Conservation (phyloP, 306 rosid species). For the Dryas drummondii region DNA sequence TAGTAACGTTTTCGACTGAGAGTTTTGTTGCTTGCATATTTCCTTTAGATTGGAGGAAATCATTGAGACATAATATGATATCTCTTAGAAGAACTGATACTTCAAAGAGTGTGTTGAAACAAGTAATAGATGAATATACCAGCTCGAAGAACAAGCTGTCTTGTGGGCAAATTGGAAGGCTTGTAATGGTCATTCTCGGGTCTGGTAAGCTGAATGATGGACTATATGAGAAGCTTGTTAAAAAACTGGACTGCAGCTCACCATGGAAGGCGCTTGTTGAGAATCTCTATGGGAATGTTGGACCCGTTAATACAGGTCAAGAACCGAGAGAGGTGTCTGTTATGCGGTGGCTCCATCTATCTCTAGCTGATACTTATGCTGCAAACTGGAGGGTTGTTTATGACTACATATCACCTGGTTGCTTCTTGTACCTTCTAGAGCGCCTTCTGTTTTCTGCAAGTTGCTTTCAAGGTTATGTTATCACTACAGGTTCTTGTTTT, state of each 20-base stretch:
- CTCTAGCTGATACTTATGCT: conserved; percentile 37
- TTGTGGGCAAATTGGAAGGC: conserved; percentile 52
- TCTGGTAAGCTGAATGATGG: conserved; percentile 26
- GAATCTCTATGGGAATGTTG: conserved; percentile 22
- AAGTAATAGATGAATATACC: conserved; percentile 29
- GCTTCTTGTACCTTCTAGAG: conserved; percentile 70
- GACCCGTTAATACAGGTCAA: background rate
- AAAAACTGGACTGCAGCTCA: conserved; percentile 14
- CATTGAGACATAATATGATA: conserved; percentile 34
- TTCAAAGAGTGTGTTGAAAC: conserved; percentile 29
- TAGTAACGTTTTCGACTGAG: conserved; percentile 26
- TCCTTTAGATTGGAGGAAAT: conserved; percentile 47
- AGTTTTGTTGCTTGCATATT: conserved; percentile 18
- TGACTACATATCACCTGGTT: conserved; percentile 60
- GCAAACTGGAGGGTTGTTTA: conserved; percentile 24
- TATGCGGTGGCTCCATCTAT: conserved; percentile 26
- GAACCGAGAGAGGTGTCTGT: conserved; percentile 2
- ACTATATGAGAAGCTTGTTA: conserved; percentile 15
- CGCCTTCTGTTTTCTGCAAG: conserved; percentile 49
- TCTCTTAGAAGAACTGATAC: conserved; percentile 38
- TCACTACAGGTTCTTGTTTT: conserved; percentile 57
- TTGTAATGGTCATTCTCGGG: conserved; percentile 49
- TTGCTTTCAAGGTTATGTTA: conserved; percentile 29
- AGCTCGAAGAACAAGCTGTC: conserved; percentile 22
- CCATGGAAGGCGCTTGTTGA: conserved; percentile 52